phyloP scores from a whole-genome alignment of 495 filamentous ascomycete genomes.

The Durotheca rogersii region DNA sequence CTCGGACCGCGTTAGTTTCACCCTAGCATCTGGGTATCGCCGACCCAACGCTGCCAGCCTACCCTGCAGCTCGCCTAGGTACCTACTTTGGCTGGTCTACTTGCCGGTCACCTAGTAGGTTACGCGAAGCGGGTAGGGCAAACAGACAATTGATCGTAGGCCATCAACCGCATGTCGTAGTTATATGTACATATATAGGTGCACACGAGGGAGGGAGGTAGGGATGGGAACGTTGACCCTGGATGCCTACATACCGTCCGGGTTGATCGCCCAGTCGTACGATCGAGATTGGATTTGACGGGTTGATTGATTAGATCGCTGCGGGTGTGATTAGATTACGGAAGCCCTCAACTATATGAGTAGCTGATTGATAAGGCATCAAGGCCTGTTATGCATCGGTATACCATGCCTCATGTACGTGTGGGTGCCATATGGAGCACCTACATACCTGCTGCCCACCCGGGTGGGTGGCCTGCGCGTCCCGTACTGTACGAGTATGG shows the following conservation, averaged over 20 bases:
- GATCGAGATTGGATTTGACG: constrained; percentile 26
- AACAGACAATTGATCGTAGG: background rate
- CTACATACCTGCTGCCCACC: too few species aligned
- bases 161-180: too few species aligned
- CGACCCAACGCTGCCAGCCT: too few species aligned
- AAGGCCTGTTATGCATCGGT: too few species aligned
- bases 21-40: constrained; percentile 4
- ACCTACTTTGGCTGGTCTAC: too few species aligned
- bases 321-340: constrained; percentile 25
- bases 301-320: constrained; percentile 28
- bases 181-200: too few species aligned
- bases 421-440: too few species aligned
- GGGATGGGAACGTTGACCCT: too few species aligned
- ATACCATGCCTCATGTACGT: too few species aligned
- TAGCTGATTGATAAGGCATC: background rate
- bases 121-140: constrained; percentile 16
- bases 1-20: constrained; percentile 13
- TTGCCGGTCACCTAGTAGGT: constrained; percentile 24
- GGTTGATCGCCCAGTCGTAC: constrained; percentile 24
- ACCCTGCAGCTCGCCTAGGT: constrained; percentile 23
- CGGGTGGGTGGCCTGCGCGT: too few species aligned
- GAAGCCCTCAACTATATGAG: background rate
- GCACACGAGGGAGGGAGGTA: too few species aligned
- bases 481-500: too few species aligned
- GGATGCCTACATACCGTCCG: background rate